phyloP scores from a whole-genome alignment of 257 asterid species.

The Nicotiana benthamiana region DNA sequence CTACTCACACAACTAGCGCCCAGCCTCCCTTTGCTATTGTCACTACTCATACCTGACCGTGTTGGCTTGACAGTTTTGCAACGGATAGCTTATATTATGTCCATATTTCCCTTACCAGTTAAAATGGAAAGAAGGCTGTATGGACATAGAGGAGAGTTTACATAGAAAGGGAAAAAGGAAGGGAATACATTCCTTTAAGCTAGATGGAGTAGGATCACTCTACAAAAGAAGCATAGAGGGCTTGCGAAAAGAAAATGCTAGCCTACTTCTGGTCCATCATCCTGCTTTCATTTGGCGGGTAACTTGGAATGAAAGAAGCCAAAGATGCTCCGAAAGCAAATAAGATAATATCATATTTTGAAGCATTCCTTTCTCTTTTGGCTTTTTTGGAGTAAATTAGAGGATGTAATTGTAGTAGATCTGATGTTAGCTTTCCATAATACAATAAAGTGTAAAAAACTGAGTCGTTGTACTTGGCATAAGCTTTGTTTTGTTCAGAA shows the following conservation, averaged over 20 bases:
- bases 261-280: neutral
- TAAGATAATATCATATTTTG: neutral
- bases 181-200: too few species aligned
- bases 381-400: neutral
- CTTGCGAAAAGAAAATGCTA: neutral
- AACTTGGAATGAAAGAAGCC: neutral
- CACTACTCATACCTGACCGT: too few species aligned
- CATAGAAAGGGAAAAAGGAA: too few species aligned
- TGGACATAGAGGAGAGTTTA: too few species aligned
- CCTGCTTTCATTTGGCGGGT: neutral
- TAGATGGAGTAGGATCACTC: neutral
- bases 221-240: neutral
- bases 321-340: neutral
- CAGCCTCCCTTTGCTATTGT: too few species aligned
- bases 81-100: too few species aligned
- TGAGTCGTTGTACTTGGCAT: too few species aligned
- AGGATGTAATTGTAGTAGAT: neutral
- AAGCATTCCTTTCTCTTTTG: neutral
- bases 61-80: too few species aligned
- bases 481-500: too few species aligned
- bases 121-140: too few species aligned
- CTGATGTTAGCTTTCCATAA: neutral
- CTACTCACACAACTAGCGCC: too few species aligned
- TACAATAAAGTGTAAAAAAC: neutral
- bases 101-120: too few species aligned